phyloP scores from a whole-genome alignment of 2,329 filamentous ascomycete genomes.

The Chaetomium sp. region DNA sequence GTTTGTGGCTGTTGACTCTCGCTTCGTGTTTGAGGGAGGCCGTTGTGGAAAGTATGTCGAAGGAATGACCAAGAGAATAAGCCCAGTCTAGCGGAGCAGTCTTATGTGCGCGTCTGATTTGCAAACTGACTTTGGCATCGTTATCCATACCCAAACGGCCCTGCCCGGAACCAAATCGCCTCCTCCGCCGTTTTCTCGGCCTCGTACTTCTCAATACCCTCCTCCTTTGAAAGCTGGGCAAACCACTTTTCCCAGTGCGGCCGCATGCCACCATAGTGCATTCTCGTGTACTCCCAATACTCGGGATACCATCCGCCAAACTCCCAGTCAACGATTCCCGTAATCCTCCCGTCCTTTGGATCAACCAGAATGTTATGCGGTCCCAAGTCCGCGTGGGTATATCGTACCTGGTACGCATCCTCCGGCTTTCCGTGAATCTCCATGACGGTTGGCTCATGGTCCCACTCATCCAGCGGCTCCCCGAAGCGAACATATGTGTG shows the following conservation, averaged over 20 bases:
- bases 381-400: neutral
- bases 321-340: slow-evolving; percentile 2
- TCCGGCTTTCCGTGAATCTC: slow-evolving; percentile 13
- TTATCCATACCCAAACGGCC: slow-evolving; percentile 4
- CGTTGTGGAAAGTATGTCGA: no score
- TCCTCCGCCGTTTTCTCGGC: neutral
- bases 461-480: slow-evolving; percentile 11
- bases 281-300: slow-evolving; percentile 8
- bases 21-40: no score
- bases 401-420: neutral
- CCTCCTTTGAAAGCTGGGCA: neutral
- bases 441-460: slow-evolving; percentile 5
- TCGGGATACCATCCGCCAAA: slow-evolving; percentile 11
- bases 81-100: no score
- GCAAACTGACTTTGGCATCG: no score
- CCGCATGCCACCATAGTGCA: neutral
- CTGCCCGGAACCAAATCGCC: neutral
- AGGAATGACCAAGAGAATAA: no score
- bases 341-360: slow-evolving; percentile 1
- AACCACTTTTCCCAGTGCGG: neutral
- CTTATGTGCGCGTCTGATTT: no score
- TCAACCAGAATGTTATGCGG: neutral
- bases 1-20: no score
- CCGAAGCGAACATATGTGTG: slow-evolving; percentile 19
- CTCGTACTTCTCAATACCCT: neutral